phyloP scores from a whole-genome alignment of 768 basidiomycete species.

The Panellus pusillus region DNA sequence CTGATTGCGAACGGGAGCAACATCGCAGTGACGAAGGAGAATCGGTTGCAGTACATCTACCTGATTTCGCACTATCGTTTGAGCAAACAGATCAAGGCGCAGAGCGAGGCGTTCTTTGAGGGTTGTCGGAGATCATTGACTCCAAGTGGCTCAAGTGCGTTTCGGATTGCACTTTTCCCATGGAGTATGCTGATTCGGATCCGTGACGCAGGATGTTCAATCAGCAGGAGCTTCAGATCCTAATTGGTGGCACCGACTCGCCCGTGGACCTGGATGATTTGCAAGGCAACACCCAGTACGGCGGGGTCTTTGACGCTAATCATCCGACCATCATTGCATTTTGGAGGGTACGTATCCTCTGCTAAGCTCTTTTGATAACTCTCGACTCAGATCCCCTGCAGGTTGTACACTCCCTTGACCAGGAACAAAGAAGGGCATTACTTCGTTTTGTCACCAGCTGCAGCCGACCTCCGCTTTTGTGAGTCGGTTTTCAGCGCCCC shows the following conservation, averaged over 20 bases:
- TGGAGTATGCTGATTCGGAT: not conserved
- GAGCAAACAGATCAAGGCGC: conserved; percentile 82
- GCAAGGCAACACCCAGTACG: conserved; percentile 73
- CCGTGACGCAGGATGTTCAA: conserved; percentile 81
- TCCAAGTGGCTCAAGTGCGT: conserved; percentile 79
- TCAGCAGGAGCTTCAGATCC: conserved; percentile 90
- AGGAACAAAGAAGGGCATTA: conserved; percentile 75
- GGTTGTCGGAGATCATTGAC: conserved; percentile 89
- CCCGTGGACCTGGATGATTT: conserved; percentile 86
- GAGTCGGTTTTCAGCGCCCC: conserved; percentile 26
- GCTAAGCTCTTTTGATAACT: not conserved
- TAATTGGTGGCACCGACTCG: conserved; percentile 86
- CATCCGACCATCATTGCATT: conserved; percentile 75
- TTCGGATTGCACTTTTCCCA: not conserved
- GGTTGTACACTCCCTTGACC: conserved; percentile 78
- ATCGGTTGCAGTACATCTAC: conserved; percentile 86
- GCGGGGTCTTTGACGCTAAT: conserved; percentile 71
- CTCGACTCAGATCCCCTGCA: conserved; percentile 25
- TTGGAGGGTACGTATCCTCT: conserved; percentile 64
- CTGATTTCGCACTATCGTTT: conserved; percentile 87
- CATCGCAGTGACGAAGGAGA: conserved; percentile 84
- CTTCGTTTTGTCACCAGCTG: conserved; percentile 93
- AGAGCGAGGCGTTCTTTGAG: conserved; percentile 86
- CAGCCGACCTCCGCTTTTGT: conserved; percentile 85
- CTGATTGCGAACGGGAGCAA: conserved; percentile 82